phyloP scores from a whole-genome alignment of 352 stramenopile genomes.

The Pythium sp. region DNA sequence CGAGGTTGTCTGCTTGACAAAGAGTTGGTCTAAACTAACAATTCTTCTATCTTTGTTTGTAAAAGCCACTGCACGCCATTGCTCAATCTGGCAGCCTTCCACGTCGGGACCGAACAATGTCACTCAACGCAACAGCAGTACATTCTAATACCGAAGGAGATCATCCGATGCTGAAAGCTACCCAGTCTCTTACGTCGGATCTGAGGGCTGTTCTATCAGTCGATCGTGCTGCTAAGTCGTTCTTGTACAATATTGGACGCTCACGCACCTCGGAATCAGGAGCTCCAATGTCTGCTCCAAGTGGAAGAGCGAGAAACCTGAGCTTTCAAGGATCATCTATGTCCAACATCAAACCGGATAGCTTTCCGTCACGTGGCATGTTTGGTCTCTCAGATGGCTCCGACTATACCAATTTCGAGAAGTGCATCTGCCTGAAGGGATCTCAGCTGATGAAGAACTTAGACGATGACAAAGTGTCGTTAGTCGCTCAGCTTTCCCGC shows the following conservation, averaged over 20 bases:
- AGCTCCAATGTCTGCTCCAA: slow-evolving; percentile 32
- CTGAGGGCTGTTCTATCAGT: slow-evolving; percentile 70
- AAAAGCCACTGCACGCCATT: slow-evolving; percentile 58
- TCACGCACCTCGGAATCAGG: slow-evolving; percentile 31
- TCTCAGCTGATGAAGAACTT: slow-evolving; percentile 82
- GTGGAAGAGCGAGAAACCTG: slow-evolving; percentile 31
- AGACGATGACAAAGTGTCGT: slow-evolving; percentile 79
- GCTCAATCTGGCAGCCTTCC: slow-evolving; percentile 63
- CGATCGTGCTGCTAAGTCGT: slow-evolving; percentile 66
- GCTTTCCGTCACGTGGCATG: slow-evolving; percentile 20
- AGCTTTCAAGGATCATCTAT: slow-evolving; percentile 31
- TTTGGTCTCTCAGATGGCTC: slow-evolving; percentile 42
- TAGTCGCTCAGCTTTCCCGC: slow-evolving; percentile 69
- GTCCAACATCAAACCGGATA: neutral
- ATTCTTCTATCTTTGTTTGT: neutral
- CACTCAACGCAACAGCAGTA: slow-evolving; percentile 23
- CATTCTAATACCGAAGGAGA: slow-evolving; percentile 20
- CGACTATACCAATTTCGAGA: slow-evolving; percentile 81
- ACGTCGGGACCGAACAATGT: slow-evolving; percentile 42
- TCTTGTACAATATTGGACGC: slow-evolving; percentile 68
- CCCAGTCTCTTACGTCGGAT: slow-evolving; percentile 53
- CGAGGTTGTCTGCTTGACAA: neutral
- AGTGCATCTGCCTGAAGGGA: slow-evolving; percentile 82
- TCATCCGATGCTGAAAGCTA: slow-evolving; percentile 49
- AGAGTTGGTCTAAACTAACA: neutral